phyloP scores from a whole-genome alignment of 768 basidiomycete species.

The Suillus placidus region DNA sequence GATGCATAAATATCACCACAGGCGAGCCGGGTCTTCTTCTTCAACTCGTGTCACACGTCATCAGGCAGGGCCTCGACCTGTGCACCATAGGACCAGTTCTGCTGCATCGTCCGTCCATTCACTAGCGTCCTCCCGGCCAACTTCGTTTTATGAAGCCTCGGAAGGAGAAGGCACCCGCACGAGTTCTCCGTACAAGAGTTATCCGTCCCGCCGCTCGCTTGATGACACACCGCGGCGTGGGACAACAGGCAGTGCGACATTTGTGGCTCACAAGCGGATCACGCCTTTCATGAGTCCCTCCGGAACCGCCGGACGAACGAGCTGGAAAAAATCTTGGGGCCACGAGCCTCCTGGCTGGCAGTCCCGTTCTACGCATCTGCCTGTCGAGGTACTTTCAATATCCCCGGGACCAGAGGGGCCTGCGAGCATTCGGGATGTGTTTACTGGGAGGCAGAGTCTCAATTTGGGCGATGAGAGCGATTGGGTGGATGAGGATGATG shows the following conservation, averaged over 20 bases:
- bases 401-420: conserved; percentile 47
- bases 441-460: conserved; percentile 66
- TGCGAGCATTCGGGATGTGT: conserved; percentile 71
- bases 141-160: conserved; percentile 76
- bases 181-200: conserved; percentile 62
- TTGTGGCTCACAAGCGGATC: conserved; percentile 80
- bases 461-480: conserved; percentile 77
- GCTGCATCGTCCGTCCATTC: conserved; percentile 79
- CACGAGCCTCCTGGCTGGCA: conserved; percentile 87
- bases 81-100: conserved; percentile 75
- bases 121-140: conserved; percentile 71
- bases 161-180: conserved; percentile 69
- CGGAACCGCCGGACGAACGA: conserved; percentile 60
- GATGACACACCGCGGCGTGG: conserved; percentile 49
- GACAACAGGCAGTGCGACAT: conserved; percentile 53
- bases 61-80: conserved; percentile 45
- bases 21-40: conserved; percentile 77
- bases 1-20: conserved; percentile 72
- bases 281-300: conserved; percentile 70
- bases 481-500: conserved; percentile 89
- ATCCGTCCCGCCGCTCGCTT: conserved; percentile 46
- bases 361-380: conserved; percentile 60
- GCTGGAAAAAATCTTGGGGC: conserved; percentile 92
- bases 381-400: conserved; percentile 78
- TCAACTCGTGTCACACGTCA: conserved; percentile 82